These are phyloP conservation scores for Solanum bukasovii DNA, from an alignment of 257 asterid genomes.

Conservation along the genomic window DNA sequence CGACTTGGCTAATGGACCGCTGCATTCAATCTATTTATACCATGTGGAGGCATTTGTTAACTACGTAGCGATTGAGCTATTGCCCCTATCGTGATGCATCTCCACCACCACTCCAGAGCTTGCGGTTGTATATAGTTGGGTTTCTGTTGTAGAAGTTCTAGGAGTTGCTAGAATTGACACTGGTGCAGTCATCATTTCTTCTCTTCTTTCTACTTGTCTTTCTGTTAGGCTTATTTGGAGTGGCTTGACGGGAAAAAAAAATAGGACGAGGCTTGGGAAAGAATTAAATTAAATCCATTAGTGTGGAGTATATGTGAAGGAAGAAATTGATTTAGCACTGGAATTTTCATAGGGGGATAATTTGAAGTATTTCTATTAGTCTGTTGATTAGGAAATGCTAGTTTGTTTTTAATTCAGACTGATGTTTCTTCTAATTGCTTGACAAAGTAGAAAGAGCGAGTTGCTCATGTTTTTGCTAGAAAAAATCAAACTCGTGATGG, in stretches of 20 bases:
- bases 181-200: neutral
- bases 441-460: neutral
- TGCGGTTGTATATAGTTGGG: conserved; percentile 6
- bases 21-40: neutral
- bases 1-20: neutral
- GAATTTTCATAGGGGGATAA: neutral
- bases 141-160: neutral
- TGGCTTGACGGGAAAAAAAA: neutral
- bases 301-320: neutral
- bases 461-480: neutral
- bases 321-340: neutral
- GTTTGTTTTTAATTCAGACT: neutral
- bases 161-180: neutral
- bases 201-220: neutral
- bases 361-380: neutral
- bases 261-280: neutral
- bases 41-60: conserved; percentile 17
- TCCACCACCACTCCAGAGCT: conserved; percentile 13
- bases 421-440: neutral
- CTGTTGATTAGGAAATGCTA: neutral
- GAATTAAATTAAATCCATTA: neutral
- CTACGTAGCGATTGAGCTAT: conserved; percentile 9
- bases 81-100: conserved; percentile 3
- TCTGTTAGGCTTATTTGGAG: neutral
- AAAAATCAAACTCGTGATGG: neutral